These are phyloP conservation scores for Alnus glutinosa DNA, from an alignment of 306 rosid species.

Conservation along the genomic window DNA sequence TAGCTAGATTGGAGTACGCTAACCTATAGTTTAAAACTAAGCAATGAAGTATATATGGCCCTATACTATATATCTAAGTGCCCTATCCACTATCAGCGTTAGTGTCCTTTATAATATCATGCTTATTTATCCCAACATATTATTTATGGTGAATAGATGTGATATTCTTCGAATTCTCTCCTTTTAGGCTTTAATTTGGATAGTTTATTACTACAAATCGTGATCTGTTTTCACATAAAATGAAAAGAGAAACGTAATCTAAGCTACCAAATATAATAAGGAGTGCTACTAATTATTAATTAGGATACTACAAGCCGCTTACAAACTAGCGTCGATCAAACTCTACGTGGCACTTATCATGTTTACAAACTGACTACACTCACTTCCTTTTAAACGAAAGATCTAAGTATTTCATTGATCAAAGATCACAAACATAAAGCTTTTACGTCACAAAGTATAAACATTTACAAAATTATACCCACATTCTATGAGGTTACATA, in stretches of 20 bases:
- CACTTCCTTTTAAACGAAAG: too few relatives aligned
- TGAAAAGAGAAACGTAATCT: slow-evolving; percentile 10
- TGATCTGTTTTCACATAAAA: slow-evolving; percentile 18
- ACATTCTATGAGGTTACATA: too few relatives aligned
- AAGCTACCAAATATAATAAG: neutral
- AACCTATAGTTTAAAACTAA: slow-evolving; percentile 15
- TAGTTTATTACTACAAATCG: slow-evolving; percentile 4
- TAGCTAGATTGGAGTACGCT: slow-evolving; percentile 30
- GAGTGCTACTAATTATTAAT: neutral
- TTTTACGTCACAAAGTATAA: too few relatives aligned
- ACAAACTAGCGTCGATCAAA: too few relatives aligned
- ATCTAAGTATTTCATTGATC: too few relatives aligned
- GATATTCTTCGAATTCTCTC: slow-evolving; percentile 3
- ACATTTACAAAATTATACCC: too few relatives aligned
- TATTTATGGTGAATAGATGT: neutral
- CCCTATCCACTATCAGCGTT: slow-evolving; percentile 34
- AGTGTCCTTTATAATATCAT: neutral
- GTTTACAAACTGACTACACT: too few relatives aligned
- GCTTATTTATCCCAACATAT: neutral
- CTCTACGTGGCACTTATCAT: too few relatives aligned
- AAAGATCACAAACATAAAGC: too few relatives aligned
- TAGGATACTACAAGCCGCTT: too few relatives aligned
- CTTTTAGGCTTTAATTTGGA: neutral
- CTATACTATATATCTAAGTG: slow-evolving; percentile 16
- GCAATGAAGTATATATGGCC: neutral